Conservation (phyloP, 306 rosid species). For the Trifolium dubium region DNA sequence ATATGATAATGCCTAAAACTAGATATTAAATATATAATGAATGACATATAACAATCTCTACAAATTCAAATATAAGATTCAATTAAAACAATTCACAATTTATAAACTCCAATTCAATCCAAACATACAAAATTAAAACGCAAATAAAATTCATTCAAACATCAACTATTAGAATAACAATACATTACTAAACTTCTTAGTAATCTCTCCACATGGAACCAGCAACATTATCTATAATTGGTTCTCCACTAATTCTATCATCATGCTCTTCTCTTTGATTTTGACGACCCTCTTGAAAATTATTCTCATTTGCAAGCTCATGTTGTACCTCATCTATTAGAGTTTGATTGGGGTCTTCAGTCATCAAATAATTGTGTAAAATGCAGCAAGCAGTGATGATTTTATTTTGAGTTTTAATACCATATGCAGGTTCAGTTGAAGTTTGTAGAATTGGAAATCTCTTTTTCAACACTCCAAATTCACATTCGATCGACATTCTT, state of each 20-base stretch:
- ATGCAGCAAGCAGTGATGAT: background rate
- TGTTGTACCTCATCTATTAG: background rate
- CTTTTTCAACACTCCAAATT: background rate
- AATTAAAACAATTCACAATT: too few species aligned
- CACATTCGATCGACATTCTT: background rate
- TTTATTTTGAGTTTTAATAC: conserved; percentile 1
- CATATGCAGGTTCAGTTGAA: background rate
- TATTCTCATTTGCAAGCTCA: background rate
- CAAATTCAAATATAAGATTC: too few species aligned
- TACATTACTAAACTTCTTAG: too few species aligned
- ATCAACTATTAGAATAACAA: too few species aligned
- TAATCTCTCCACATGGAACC: background rate
- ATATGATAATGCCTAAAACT: too few species aligned
- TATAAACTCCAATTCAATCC: too few species aligned
- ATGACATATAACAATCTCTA: too few species aligned
- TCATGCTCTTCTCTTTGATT: background rate
- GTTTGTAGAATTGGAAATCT: background rate
- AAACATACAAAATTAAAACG: too few species aligned
- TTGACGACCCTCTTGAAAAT: background rate
- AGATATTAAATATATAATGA: too few species aligned
- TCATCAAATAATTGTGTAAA: background rate
- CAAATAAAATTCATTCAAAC: too few species aligned
- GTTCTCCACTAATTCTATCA: background rate
- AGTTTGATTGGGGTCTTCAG: background rate
- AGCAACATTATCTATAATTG: background rate